Percentiles rank a stretch among this genome's conserved stretches.
These are phyloP conservation scores for Ophiostoma tasmaniense DNA, from an alignment of 2,329 filamentous ascomycete species.

Conservation along the genomic window DNA sequence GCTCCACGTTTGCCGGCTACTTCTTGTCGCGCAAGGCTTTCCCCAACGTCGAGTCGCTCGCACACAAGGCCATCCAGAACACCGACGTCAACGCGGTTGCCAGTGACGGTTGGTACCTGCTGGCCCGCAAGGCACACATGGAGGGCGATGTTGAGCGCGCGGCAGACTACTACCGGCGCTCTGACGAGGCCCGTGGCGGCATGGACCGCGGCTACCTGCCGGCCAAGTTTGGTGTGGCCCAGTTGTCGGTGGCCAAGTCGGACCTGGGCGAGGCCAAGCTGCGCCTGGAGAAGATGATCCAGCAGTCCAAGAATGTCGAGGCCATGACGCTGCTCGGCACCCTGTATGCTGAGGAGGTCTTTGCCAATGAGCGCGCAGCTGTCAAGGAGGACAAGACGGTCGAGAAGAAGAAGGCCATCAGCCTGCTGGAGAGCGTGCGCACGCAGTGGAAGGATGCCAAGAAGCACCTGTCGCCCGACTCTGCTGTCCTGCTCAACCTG, in stretches of 20 bases:
- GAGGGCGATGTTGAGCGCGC: constrained; percentile 66
- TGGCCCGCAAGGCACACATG: constrained; percentile 86
- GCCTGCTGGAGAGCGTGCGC: constrained; percentile 74
- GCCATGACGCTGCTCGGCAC: constrained; percentile 89
- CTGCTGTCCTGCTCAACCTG: constrained; percentile 83
- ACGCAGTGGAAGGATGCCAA: constrained; percentile 88
- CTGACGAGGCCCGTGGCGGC: constrained; percentile 85
- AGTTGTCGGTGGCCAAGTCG: constrained; percentile 74
- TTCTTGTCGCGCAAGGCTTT: constrained; percentile 78
- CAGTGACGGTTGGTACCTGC: constrained; percentile 93
- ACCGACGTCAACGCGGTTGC: constrained; percentile 95
- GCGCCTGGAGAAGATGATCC: constrained; percentile 85
- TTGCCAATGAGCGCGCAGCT: constrained; percentile 59
- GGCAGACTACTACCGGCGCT: constrained; percentile 76
- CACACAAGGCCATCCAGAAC: constrained; percentile 87
- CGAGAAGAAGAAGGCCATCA: constrained; percentile 79
- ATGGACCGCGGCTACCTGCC: constrained; percentile 86
- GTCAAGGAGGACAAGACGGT: constrained; percentile 78
- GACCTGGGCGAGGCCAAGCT: constrained; percentile 90
- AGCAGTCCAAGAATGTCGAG: constrained; percentile 73
- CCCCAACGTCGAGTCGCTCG: constrained; percentile 73
- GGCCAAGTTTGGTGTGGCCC: constrained; percentile 88
- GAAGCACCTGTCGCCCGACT: constrained; percentile 70
- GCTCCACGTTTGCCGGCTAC: constrained; percentile 81
- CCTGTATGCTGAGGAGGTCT: constrained; percentile 89